phyloP scores from a whole-genome alignment of 371 early-diverging fungal species.

The Apophysomyces ossiformis region DNA sequence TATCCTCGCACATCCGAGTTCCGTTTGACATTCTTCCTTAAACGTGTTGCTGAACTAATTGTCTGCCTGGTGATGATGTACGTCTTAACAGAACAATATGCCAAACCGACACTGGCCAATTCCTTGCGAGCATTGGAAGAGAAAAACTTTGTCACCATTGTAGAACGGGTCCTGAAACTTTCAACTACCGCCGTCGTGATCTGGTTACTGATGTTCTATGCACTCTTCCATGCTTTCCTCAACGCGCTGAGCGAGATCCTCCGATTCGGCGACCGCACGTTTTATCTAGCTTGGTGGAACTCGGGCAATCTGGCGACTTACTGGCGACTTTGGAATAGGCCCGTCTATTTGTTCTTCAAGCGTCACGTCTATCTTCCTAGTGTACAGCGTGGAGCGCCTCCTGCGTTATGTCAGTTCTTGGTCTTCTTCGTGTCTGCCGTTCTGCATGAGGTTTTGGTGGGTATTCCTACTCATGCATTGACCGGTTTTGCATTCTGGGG shows the following conservation, averaged over 20 bases:
- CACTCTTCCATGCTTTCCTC: constrained; percentile 84
- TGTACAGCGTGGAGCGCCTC: constrained; percentile 56
- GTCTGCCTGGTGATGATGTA: constrained; percentile 77
- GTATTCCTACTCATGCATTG: constrained; percentile 81
- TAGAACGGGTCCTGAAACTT: constrained; percentile 87
- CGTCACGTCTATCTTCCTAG: constrained; percentile 82
- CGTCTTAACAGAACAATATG: constrained; percentile 82
- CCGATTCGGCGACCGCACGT: constrained; percentile 89
- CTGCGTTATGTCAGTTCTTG: constrained; percentile 58
- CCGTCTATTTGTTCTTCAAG: constrained; percentile 87
- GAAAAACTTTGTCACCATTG: constrained; percentile 63
- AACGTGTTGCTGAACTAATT: constrained; percentile 74
- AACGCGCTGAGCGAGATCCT: constrained; percentile 86
- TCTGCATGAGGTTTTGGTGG: constrained; percentile 86
- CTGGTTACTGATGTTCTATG: constrained; percentile 91
- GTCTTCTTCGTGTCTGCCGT: constrained; percentile 86
- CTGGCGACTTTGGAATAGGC: constrained; percentile 93
- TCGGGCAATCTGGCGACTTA: constrained; percentile 80
- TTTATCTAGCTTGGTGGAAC: constrained; percentile 95
- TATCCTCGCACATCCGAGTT: constrained; percentile 80
- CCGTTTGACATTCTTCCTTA: constrained; percentile 77
- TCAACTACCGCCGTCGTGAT: constrained; percentile 79
- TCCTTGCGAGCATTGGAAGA: constrained; percentile 77
- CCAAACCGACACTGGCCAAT: constrained; percentile 85
- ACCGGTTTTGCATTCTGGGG: constrained; percentile 87